Evolutionary conservation across 1,139 yeast genomes (phyloP).

Genomic region (Saccharomyces hybrid): DNA sequence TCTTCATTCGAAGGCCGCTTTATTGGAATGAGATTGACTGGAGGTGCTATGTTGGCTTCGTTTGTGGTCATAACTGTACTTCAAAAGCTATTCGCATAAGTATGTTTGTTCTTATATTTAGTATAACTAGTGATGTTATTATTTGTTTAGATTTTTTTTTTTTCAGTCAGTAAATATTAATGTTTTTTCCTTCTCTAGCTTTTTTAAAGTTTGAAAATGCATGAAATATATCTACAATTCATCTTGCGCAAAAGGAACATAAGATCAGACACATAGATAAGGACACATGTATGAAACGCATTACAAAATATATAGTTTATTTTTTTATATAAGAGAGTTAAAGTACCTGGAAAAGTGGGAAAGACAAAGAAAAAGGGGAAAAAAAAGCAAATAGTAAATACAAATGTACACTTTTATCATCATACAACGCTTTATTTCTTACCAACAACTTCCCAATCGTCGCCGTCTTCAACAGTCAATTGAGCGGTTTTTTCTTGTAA

Average conservation of each 20-base stretch:
- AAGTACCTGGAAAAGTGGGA: not conserved
- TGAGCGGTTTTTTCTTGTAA: constrained; percentile 42
- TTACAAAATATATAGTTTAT: not conserved
- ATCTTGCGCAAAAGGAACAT: not conserved
- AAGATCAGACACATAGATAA: not conserved
- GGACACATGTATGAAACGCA: not conserved
- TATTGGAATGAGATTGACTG: constrained; percentile 16
- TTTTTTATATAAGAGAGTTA: not conserved
- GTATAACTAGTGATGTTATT: too few relatives aligned
- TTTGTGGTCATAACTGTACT: not conserved
- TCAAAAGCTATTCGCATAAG: not conserved
- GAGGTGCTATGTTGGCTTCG: not conserved
- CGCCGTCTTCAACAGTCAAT: constrained; percentile 32
- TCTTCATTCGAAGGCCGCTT: constrained; percentile 5
- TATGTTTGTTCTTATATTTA: too few relatives aligned
- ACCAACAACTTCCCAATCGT: constrained; percentile 62
- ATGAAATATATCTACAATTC: too few relatives aligned
- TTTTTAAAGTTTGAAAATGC: too few relatives aligned
- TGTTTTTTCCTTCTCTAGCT: not conserved
- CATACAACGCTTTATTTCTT: constrained; percentile 31
- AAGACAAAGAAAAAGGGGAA: not conserved
- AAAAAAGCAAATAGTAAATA: not conserved
- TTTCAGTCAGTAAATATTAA: not conserved
- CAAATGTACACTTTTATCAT: not conserved
- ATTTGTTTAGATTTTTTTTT: not conserved